Percentiles rank a stretch among this genome's conserved stretches.
These are phyloP conservation scores for Albizia julibrissin DNA, from an alignment of 306 rosid genomes.

Conservation along the genomic window DNA sequence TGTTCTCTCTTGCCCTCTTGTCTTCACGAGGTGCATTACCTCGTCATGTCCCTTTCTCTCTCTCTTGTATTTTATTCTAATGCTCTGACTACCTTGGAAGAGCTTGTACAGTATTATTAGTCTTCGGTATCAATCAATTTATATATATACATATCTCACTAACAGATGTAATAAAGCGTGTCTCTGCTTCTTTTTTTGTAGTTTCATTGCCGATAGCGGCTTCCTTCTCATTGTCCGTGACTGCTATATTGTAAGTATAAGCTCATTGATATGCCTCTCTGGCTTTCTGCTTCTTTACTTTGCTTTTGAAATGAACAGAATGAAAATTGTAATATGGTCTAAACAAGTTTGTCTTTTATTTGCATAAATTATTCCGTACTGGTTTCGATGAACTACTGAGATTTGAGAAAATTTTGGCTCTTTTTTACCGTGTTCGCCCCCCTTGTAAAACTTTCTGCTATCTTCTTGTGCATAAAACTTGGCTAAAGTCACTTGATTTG, in stretches of 20 bases:
- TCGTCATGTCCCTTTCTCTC: constrained; percentile 5
- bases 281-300: background rate
- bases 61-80: background rate
- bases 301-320: background rate
- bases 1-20: background rate
- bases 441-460: background rate
- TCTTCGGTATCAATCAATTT: background rate
- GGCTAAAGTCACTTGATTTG: background rate
- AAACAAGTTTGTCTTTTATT: background rate
- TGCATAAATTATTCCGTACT: background rate
- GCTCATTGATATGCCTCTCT: background rate
- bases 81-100: background rate
- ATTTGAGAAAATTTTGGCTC: background rate
- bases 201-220: constrained; percentile 8
- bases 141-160: background rate
- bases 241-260: background rate
- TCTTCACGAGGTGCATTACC: background rate
- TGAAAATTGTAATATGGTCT: background rate
- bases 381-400: background rate
- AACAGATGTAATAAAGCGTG: background rate
- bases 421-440: background rate
- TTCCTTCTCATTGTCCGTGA: constrained; percentile 1
- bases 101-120: background rate
- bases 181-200: constrained; percentile 10
- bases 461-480: background rate